A percentile compares a stretch with the other conserved stretches of the same genome.
Evolutionary conservation across 331 rosid genomes (phyloP).

Genomic region (Stylosanthes scabra): DNA sequence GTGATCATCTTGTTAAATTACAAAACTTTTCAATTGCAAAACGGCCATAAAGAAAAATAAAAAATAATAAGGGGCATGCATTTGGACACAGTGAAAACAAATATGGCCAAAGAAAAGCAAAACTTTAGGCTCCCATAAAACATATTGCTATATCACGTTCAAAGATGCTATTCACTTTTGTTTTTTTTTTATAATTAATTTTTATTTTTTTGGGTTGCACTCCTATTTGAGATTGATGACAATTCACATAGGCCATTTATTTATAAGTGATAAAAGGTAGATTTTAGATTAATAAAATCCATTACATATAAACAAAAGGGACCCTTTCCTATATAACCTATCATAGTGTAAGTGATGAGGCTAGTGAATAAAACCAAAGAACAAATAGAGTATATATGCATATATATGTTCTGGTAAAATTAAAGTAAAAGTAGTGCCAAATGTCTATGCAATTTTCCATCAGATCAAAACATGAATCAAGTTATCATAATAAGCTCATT

Average conservation of each 20-base stretch:
- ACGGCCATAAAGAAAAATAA: constrained; percentile 32
- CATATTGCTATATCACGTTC: constrained; percentile 22
- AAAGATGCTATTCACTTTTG: constrained; percentile 41
- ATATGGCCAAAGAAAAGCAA: constrained; percentile 43
- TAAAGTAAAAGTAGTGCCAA: constrained; percentile 32
- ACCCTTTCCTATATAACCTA: constrained; percentile 30
- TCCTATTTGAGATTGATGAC: constrained; percentile 43
- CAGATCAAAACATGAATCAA: constrained; percentile 39
- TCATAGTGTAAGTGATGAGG: constrained; percentile 30
- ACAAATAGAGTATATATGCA: constrained; percentile 24
- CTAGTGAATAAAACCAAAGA: constrained; percentile 35
- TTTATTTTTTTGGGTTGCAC: constrained; percentile 35
- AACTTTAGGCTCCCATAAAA: constrained; percentile 35
- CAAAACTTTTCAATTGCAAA: constrained; percentile 36
- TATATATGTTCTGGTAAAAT: constrained; percentile 18
- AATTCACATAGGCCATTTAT: constrained; percentile 14
- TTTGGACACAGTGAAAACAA: constrained; percentile 45
- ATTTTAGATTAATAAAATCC: constrained; percentile 41
- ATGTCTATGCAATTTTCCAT: constrained; percentile 39
- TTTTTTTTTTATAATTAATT: constrained; percentile 15
- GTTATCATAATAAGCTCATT: constrained; percentile 65
- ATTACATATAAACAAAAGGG: constrained; percentile 21
- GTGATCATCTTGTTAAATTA: constrained; percentile 26
- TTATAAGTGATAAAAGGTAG: constrained; percentile 32
- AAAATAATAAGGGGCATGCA: constrained; percentile 37